phyloP scores from a whole-genome alignment of 2,329 filamentous ascomycete species.

The Sordariomycetes sp. region DNA sequence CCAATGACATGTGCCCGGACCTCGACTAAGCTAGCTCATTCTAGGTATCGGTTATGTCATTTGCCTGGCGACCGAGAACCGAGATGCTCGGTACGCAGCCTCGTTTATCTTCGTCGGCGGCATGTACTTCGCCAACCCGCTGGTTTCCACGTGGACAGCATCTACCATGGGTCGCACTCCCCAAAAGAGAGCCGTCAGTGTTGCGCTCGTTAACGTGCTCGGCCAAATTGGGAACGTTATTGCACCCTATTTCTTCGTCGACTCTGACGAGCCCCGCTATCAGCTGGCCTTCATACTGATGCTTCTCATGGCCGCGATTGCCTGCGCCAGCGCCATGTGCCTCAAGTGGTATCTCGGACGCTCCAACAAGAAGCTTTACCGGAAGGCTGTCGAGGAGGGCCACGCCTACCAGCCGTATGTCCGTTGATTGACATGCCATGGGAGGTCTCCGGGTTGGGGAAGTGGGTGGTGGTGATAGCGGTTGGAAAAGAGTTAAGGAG shows the following conservation, averaged over 20 bases:
- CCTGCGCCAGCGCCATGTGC: constrained; percentile 6
- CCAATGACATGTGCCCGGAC: too few species aligned
- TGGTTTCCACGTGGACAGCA: constrained; percentile 45
- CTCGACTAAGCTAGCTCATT: too few species aligned
- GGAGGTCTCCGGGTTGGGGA: too few species aligned
- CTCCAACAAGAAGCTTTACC: constrained; percentile 11
- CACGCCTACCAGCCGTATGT: constrained; percentile 10
- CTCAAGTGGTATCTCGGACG: constrained; percentile 9
- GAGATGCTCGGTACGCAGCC: constrained; percentile 34
- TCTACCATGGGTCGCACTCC: constrained; percentile 41
- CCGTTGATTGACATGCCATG: too few species aligned
- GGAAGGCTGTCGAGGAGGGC: constrained; percentile 7
- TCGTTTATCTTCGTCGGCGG: constrained; percentile 33
- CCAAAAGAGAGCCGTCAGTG: constrained; percentile 42
- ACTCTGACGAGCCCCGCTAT: constrained; percentile 41
- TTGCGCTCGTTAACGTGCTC: constrained; percentile 42
- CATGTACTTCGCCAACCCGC: constrained; percentile 44
- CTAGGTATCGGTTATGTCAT: constrained; percentile 33
- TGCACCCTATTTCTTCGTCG: constrained; percentile 33
- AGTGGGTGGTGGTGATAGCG: too few species aligned
- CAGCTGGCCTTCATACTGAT: constrained; percentile 9
- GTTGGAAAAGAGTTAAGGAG: too few species aligned
- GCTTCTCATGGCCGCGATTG: constrained; percentile 10
- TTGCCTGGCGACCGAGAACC: constrained; percentile 21
- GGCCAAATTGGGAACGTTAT: constrained; percentile 48